Percentiles rank a stretch among this genome's conserved stretches.
Conservation (phyloP, 129 eudicot species). For the Tagetes patula region DNA sequence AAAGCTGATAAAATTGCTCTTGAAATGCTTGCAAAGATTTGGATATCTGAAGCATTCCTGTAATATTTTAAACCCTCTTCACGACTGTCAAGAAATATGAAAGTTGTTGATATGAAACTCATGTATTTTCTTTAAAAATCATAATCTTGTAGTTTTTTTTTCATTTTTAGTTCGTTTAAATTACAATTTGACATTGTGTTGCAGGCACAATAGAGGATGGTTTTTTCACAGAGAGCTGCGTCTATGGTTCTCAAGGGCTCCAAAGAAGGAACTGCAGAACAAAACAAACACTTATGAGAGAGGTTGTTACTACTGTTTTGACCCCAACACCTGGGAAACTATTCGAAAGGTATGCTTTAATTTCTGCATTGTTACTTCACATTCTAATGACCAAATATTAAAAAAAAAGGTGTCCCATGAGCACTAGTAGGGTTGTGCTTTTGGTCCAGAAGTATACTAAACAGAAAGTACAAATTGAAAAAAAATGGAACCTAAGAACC, state of each 20-base stretch:
- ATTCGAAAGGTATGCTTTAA: conserved; percentile 53
- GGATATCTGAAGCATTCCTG: not conserved
- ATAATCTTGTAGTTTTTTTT: too few relatives aligned
- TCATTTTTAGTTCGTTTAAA: not conserved
- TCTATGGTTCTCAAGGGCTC: conserved; percentile 66
- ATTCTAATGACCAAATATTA: not conserved
- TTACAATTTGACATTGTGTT: conserved; percentile 24
- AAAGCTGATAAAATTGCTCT: not conserved
- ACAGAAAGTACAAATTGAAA: not conserved
- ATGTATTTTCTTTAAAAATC: not conserved
- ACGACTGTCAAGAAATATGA: not conserved
- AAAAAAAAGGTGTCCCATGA: not conserved
- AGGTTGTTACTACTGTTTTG: conserved; percentile 77
- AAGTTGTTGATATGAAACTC: conserved; percentile 2
- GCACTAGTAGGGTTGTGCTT: not conserved
- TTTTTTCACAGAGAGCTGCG: conserved; percentile 65
- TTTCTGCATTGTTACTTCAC: not conserved
- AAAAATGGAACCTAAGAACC: not conserved
- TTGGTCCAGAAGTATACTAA: conserved; percentile 2
- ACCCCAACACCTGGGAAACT: conserved; percentile 82
- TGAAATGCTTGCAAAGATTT: not conserved
- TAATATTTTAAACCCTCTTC: not conserved
- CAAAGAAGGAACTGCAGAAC: conserved; percentile 64
- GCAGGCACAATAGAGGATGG: conserved; percentile 85
- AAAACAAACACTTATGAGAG: conserved; percentile 69